phyloP scores from a whole-genome alignment of 1,139 yeast genomes.

The Citeromyces hawaiiensis region DNA sequence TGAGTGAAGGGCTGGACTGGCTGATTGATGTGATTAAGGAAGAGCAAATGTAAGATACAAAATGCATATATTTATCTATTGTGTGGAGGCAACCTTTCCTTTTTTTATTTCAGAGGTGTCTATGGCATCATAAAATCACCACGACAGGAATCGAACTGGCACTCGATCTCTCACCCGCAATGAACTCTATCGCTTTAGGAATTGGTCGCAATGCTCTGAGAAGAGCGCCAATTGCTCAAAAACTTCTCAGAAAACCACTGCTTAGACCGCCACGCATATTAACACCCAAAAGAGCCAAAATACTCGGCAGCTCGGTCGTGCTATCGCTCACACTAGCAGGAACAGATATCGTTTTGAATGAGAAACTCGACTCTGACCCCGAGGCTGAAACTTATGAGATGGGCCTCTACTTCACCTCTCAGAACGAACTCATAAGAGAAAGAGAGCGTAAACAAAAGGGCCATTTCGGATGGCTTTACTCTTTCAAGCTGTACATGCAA shows the following conservation, averaged over 20 bases:
- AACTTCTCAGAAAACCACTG: neutral
- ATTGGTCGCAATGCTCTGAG: neutral
- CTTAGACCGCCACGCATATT: neutral
- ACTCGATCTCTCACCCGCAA: too few species aligned
- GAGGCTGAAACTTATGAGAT: conserved; percentile 53
- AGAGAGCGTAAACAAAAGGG: conserved; percentile 17
- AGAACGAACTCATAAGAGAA: conserved; percentile 28
- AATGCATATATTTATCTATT: neutral
- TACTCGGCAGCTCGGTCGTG: neutral
- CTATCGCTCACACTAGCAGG: neutral
- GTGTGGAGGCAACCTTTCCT: neutral
- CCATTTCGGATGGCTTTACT: conserved; percentile 18
- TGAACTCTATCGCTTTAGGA: neutral
- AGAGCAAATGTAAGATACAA: conserved; percentile 42
- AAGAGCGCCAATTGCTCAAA: neutral
- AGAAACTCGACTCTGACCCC: conserved; percentile 13
- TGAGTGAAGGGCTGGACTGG: conserved; percentile 96
- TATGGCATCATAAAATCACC: too few species aligned
- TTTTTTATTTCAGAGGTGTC: too few species aligned
- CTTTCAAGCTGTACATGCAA: conserved; percentile 25
- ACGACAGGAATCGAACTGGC: too few species aligned
- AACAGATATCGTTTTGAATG: neutral
- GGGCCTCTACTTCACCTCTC: conserved; percentile 54
- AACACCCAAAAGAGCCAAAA: neutral
- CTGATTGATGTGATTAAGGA: conserved; percentile 91